These are phyloP conservation scores for Scopulariopsis brevicaulis DNA, from an alignment of 2,329 filamentous ascomycete species.

Conservation along the genomic window DNA sequence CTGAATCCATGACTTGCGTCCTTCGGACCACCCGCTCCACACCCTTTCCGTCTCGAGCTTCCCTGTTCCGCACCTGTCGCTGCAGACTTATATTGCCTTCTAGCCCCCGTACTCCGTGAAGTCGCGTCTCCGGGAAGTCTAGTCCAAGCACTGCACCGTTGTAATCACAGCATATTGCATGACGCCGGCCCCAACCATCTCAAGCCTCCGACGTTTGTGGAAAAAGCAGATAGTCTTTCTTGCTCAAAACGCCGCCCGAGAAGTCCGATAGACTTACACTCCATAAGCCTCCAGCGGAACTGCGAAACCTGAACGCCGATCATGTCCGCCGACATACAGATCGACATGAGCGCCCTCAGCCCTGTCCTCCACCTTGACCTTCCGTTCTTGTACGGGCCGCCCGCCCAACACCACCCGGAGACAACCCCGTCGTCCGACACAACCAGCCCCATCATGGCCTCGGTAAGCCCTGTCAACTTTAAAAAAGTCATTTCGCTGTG, in stretches of 20 bases:
- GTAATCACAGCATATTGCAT: background rate
- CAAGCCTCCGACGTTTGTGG: background rate
- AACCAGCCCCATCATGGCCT: constrained; percentile 9
- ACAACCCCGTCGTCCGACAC: constrained; percentile 10
- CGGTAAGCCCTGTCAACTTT: constrained; percentile 4
- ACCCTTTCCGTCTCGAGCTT: background rate
- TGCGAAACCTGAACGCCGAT: background rate
- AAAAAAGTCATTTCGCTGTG: background rate
- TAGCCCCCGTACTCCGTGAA: background rate
- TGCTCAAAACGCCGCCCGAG: background rate
- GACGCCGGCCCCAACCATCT: background rate
- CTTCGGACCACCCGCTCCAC: background rate
- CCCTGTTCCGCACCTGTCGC: background rate
- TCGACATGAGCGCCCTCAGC: constrained; percentile 1
- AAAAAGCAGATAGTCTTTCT: background rate
- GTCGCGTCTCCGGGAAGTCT: background rate
- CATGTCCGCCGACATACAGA: background rate
- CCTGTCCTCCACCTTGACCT: background rate
- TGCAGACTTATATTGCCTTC: background rate
- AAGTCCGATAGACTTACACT: background rate
- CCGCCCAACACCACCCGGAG: constrained; percentile 3
- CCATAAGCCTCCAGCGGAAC: background rate
- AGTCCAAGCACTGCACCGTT: background rate
- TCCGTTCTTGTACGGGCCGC: background rate
- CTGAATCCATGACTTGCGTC: background rate